These are phyloP conservation scores for Russula earlei DNA, from an alignment of 768 basidiomycete genomes.

Conservation along the genomic window DNA sequence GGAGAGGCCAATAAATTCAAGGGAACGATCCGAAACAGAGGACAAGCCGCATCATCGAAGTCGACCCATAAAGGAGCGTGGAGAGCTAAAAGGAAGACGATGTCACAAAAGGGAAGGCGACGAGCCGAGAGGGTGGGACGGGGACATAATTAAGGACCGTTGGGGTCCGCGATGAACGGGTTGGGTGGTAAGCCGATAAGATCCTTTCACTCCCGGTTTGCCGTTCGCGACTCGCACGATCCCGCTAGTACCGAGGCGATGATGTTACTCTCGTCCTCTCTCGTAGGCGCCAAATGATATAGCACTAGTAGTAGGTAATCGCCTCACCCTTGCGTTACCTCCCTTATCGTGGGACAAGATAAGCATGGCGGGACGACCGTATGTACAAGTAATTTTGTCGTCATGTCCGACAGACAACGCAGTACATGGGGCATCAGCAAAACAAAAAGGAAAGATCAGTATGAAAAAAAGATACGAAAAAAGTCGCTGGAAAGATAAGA, in stretches of 20 bases:
- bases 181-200: neutral
- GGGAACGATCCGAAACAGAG: no score
- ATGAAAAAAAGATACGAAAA: neutral
- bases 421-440: neutral
- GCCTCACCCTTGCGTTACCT: neutral
- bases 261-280: neutral
- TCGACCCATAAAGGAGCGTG: no score
- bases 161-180: slow-evolving; percentile 8
- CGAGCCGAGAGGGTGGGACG: no score
- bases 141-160: neutral
- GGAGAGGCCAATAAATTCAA: no score
- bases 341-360: neutral
- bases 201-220: no score
- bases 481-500: neutral
- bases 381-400: slow-evolving; percentile 18
- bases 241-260: neutral
- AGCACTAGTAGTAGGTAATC: slow-evolving; percentile 10
- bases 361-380: neutral
- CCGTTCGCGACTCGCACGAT: no score
- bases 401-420: neutral
- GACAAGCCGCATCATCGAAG: no score
- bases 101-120: no score
- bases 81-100: no score
- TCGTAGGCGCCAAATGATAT: neutral
- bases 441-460: neutral